Conservation (phyloP, 2,329 filamentous ascomycete genomes). For the Talaromyces sp. region DNA sequence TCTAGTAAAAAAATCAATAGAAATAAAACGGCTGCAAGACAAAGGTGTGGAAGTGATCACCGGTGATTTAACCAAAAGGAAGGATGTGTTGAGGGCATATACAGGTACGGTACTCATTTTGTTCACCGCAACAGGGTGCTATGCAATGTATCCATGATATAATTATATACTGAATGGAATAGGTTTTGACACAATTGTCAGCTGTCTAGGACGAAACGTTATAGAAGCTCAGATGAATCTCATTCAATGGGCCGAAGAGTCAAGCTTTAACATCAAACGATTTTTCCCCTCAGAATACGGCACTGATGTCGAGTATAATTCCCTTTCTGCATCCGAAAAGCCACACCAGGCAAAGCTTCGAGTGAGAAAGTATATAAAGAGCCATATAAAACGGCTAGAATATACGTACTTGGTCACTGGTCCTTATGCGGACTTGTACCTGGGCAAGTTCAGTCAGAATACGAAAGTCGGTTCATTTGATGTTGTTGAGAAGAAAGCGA, state of each 20-base stretch:
- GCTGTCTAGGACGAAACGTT: constrained; percentile 57
- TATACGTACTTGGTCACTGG: no score
- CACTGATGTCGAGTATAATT: constrained; percentile 59
- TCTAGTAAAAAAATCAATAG: constrained; percentile 40
- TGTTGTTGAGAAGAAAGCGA: no score
- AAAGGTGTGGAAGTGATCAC: constrained; percentile 47
- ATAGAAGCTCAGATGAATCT: constrained; percentile 58
- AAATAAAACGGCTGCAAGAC: constrained; percentile 12
- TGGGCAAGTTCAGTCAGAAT: no score
- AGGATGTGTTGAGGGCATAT: constrained; percentile 55
- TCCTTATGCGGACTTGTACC: no score
- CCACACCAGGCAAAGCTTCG: constrained; percentile 66
- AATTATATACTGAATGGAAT: no score
- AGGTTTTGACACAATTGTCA: constrained; percentile 60
- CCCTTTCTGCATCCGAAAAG: constrained; percentile 54
- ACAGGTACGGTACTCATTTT: constrained; percentile 36
- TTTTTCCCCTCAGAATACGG: constrained; percentile 66
- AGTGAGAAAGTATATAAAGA: constrained; percentile 56
- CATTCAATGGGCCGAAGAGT: constrained; percentile 53
- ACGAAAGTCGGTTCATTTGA: no score
- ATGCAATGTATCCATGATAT: no score
- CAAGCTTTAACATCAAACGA: constrained; percentile 47
- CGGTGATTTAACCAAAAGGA: constrained; percentile 49
- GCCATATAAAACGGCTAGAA: no score
- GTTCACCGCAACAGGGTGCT: no score